A percentile compares a stretch with the other conserved stretches of the same genome.
Conservation (phyloP, 2,329 filamentous ascomycete genomes). For the Paradendryphiella salina region DNA sequence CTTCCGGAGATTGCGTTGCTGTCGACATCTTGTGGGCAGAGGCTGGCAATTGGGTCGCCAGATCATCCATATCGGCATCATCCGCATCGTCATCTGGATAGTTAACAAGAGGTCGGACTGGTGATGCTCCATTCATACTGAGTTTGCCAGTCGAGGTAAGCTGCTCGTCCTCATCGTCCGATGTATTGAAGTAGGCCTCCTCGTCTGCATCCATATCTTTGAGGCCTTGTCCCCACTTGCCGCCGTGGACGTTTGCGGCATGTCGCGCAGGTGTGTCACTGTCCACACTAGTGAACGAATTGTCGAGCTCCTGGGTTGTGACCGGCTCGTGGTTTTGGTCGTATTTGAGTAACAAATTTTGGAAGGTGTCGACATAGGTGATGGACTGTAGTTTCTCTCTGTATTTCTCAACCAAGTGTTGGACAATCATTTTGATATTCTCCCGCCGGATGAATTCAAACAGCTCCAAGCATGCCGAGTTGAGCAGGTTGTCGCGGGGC, state of each 20-base stretch:
- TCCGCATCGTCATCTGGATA: constrained; percentile 86
- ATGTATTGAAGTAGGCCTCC: constrained; percentile 91
- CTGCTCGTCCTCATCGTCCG: constrained; percentile 78
- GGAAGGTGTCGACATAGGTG: constrained; percentile 84
- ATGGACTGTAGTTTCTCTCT: constrained; percentile 75
- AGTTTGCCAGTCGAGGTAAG: constrained; percentile 40
- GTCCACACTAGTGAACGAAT: constrained; percentile 72
- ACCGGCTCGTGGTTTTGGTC: constrained; percentile 69
- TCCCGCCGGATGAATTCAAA: constrained; percentile 80
- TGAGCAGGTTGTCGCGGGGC: constrained; percentile 89
- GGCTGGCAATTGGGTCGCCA: constrained; percentile 50
- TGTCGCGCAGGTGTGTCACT: constrained; percentile 51
- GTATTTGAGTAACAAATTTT: constrained; percentile 72
- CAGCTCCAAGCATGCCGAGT: constrained; percentile 90
- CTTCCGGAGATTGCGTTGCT: constrained; percentile 32
- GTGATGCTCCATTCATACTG: constrained; percentile 64
- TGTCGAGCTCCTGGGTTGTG: constrained; percentile 60
- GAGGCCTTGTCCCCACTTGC: constrained; percentile 67
- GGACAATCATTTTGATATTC: constrained; percentile 70
- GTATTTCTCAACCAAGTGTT: constrained; percentile 82
- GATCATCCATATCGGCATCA: constrained; percentile 61
- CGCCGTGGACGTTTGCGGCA: constrained; percentile 57
- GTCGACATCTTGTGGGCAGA: constrained; percentile 32
- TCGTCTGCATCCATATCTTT: constrained; percentile 84
- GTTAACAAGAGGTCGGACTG: constrained; percentile 74